phyloP scores from a whole-genome alignment of 352 stramenopile genomes.

The Phytophthora foliorum region DNA sequence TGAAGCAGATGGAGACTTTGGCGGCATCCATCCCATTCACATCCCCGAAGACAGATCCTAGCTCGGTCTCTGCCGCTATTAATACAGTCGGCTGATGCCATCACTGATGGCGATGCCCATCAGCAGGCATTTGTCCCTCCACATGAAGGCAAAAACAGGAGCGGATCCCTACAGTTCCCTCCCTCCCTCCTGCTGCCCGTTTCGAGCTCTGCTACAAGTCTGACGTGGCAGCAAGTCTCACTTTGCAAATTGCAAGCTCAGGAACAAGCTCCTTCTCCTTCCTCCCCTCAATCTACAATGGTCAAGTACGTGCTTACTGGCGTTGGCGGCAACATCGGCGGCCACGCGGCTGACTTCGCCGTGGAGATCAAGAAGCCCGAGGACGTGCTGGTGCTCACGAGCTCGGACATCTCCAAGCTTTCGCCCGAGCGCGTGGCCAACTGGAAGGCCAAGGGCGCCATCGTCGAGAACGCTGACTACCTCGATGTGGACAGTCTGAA shows the following conservation, averaged over 20 bases:
- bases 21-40: neutral
- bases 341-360: slow-evolving; percentile 32
- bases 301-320: slow-evolving; percentile 45
- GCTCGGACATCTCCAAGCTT: slow-evolving; percentile 19
- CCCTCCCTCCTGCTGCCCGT: neutral
- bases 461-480: slow-evolving; percentile 23
- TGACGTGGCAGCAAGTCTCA: slow-evolving; percentile 25
- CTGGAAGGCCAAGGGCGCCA: slow-evolving; percentile 27
- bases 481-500: slow-evolving; percentile 22
- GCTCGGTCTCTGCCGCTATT: slow-evolving; percentile 18
- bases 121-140: too few species aligned
- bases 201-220: too few species aligned
- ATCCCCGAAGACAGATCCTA: neutral
- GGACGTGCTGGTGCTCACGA: slow-evolving; percentile 34
- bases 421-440: slow-evolving; percentile 8
- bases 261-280: slow-evolving; percentile 15
- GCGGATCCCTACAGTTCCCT: slow-evolving; percentile 16
- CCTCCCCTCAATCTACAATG: slow-evolving; percentile 17
- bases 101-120: too few species aligned
- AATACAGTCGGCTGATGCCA: too few species aligned
- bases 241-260: slow-evolving; percentile 23
- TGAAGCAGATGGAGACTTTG: slow-evolving; percentile 1
- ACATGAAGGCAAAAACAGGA: slow-evolving; percentile 23
- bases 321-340: slow-evolving; percentile 35
- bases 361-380: slow-evolving; percentile 33